Evolutionary conservation across 371 early-diverging fungal genomes (phyloP), one percentile per base, ranked within the genome.

Genomic region (Apophysomyces ossiformis): DNA sequence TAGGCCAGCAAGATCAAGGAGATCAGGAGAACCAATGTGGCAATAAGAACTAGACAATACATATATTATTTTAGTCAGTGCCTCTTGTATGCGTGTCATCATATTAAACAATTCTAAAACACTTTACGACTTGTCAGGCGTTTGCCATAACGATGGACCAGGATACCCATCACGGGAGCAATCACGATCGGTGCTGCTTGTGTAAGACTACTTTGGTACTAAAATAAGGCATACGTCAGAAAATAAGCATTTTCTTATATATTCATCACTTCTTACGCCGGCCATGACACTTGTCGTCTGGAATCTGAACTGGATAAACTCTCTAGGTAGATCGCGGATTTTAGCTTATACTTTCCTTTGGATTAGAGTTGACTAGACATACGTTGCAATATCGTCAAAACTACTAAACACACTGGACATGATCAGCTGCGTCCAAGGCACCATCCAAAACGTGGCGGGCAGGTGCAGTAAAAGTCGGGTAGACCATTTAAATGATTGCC

Each of bases 201-300:
- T 7, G 85, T 76, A 45, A 87, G 66, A 66, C 85, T 83, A 65
- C 85, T 79, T 74, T 84, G 82, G 65, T 83, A 88, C 81, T 81
- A 61, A 11, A 26, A 12, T 37, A 39, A 59, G 5, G 9, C 9
- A 21, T 2, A 50, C 4, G 21, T 16, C 54, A 50, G 21, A 50
- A 6, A 15, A 7, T 8, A 37, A 35, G 41, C 41, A 41, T 13
- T 41, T 41, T 41, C 13, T 41, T 11, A 18, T 26, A 36, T 16
- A 12, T 4, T 36, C 15, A 36, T 15, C 7, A 37, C 4, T 7
- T 69, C 74, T 69, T 73, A 81, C 81, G 46, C 79, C 82, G 18
- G 82, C 82, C 75, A 79, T 75, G 36, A 82, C 66, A 18, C 68
- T 74, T 12, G 69, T 68, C 47, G 79, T 79, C n/a, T 77, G 66